A percentile compares a stretch with the other conserved stretches of the same genome.
Evolutionary conservation across 306 rosid species (phyloP).

Genomic region (Lithocarpus polystachyus): DNA sequence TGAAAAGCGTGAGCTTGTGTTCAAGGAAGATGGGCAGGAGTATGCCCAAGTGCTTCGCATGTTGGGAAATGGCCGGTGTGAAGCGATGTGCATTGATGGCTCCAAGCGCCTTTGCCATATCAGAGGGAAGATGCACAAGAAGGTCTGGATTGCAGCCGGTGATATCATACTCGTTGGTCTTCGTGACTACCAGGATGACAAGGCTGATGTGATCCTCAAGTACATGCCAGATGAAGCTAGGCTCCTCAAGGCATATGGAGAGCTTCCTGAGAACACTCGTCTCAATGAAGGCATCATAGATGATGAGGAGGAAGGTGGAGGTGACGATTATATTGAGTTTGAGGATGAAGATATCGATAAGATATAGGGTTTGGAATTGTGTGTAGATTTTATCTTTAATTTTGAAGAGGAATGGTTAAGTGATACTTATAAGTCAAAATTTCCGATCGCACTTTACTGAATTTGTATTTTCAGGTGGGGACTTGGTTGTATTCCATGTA

Average conservation of each 20-base stretch:
- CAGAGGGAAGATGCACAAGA: conserved; percentile 66
- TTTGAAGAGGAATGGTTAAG: too few species aligned
- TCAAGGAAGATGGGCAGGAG: conserved; percentile 68
- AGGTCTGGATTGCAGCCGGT: conserved; percentile 66
- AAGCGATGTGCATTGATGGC: conserved; percentile 61
- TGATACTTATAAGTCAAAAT: too few species aligned
- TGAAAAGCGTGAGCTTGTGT: conserved; percentile 56
- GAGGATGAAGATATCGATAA: conserved; percentile 62
- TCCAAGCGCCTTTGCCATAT: conserved; percentile 55
- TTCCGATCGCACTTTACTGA: too few species aligned
- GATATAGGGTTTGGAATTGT: conserved; percentile 21
- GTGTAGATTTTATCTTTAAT: background rate
- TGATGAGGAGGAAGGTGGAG: conserved; percentile 47
- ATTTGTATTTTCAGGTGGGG: too few species aligned
- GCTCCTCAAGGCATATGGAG: conserved; percentile 64
- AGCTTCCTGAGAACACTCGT: conserved; percentile 49
- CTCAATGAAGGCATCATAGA: conserved; percentile 58
- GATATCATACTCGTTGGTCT: conserved; percentile 62
- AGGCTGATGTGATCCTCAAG: conserved; percentile 65
- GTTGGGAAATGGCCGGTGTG: conserved; percentile 60
- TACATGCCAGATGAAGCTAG: conserved; percentile 66
- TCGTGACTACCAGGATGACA: conserved; percentile 59
- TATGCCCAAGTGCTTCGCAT: conserved; percentile 54
- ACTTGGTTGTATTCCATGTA: too few species aligned
- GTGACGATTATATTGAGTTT: conserved; percentile 48